A percentile compares a stretch with the other conserved stretches of the same genome.
These are phyloP conservation scores for Encephalitozoon cuniculi DNA, from an alignment of 371 early-diverging fungal species.

Conservation along the genomic window DNA sequence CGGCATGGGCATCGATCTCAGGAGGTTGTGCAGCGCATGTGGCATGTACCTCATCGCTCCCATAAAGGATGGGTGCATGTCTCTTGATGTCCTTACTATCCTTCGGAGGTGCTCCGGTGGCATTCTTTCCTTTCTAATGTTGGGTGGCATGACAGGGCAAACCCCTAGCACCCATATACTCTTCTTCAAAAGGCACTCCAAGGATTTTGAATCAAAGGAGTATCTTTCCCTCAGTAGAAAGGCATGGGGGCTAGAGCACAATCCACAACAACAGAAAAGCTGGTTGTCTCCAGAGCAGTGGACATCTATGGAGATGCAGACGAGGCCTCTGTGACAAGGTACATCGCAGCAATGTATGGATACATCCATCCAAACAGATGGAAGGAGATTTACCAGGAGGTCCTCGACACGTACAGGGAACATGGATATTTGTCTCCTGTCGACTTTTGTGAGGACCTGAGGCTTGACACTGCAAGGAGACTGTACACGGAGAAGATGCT, in stretches of 20 bases:
- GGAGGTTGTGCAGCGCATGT: slow-evolving; percentile 85
- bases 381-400: not conserved
- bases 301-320: not conserved
- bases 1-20: slow-evolving; percentile 98
- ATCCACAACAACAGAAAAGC: slow-evolving; percentile 17
- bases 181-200: not conserved
- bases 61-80: slow-evolving; percentile 86
- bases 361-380: not conserved
- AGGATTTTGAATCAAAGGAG: not conserved
- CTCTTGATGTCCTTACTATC: slow-evolving; percentile 85
- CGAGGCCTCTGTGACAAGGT: not conserved
- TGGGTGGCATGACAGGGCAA: not conserved
- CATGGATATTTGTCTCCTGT: slow-evolving; percentile 13
- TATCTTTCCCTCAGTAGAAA: not conserved
- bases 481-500: not conserved
- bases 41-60: slow-evolving; percentile 93
- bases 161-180: not conserved
- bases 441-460: slow-evolving; percentile 8
- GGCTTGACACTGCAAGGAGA: not conserved
- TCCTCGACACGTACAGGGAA: not conserved
- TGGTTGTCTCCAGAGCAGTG: not conserved
- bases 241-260: not conserved
- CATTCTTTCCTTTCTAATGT: slow-evolving; percentile 13
- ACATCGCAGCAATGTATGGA: not conserved
- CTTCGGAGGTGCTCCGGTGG: slow-evolving; percentile 83